A percentile compares a stretch with the other conserved stretches of the same genome.
These are phyloP conservation scores for Angomonas ambiguus DNA, from an alignment of 208 protist genomes.

Conservation along the genomic window DNA sequence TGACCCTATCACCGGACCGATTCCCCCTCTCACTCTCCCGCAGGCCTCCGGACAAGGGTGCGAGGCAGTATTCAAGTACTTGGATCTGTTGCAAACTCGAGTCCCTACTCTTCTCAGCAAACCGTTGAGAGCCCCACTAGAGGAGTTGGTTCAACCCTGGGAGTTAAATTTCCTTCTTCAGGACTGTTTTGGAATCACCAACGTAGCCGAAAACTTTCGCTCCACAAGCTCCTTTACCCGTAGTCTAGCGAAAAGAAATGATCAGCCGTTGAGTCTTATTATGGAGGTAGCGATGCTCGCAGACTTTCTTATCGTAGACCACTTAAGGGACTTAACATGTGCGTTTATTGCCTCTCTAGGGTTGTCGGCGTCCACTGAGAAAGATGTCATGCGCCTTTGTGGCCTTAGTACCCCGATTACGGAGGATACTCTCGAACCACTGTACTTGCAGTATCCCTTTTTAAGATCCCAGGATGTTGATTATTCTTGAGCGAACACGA, in stretches of 20 bases:
- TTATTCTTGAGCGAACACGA: slow-evolving; percentile 14
- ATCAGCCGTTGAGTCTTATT: slow-evolving; percentile 39
- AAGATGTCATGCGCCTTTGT: slow-evolving; percentile 68
- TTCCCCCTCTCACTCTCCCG: slow-evolving; percentile 66
- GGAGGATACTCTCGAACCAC: slow-evolving; percentile 65
- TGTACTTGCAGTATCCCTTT: slow-evolving; percentile 80
- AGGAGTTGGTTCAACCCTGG: slow-evolving; percentile 81
- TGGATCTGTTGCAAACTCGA: slow-evolving; percentile 66
- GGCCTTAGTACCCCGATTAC: slow-evolving; percentile 44
- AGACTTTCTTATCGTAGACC: slow-evolving; percentile 83
- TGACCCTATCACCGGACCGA: slow-evolving; percentile 24
- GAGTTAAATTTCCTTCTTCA: slow-evolving; percentile 69
- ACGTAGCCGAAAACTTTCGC: slow-evolving; percentile 4
- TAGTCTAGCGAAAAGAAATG: slow-evolving; percentile 30
- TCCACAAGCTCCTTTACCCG: slow-evolving; percentile 25
- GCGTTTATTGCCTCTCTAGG: slow-evolving; percentile 72
- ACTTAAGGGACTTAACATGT: slow-evolving; percentile 72
- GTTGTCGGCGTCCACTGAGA: slow-evolving; percentile 49
- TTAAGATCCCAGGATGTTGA: slow-evolving; percentile 40
- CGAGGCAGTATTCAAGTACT: slow-evolving; percentile 63
- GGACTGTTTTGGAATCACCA: slow-evolving; percentile 28
- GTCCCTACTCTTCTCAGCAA: slow-evolving; percentile 74
- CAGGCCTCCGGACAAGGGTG: slow-evolving; percentile 63
- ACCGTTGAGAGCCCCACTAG: slow-evolving; percentile 70
- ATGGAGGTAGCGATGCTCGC: slow-evolving; percentile 83